Base-by-base conservation (phyloP, 2,329 filamentous ascomycete genomes). In the Penicillium sp. region DNA sequence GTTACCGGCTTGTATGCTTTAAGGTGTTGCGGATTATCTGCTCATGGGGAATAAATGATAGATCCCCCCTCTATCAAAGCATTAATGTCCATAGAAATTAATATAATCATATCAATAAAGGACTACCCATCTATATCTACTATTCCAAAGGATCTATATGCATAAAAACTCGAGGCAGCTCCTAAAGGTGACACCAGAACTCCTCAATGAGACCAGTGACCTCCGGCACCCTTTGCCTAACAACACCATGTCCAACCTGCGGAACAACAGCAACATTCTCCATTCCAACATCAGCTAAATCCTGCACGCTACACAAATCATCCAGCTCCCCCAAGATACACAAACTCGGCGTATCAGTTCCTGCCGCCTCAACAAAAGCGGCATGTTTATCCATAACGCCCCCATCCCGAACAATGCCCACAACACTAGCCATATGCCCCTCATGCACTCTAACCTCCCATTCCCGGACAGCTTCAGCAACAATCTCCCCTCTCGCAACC, bases 381-480 rank as follows among this genome's bases (percentile, higher is more conserved):
- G 57, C 67, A 51, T 78, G 70, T 19, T 65, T 61, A 64, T 79
- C 79, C n/a, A 69, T 26, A 11, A 78, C 71, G 0, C 76, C 76
- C 0, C 76, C 81, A 47, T 84, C 78, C 43, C 80, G 72, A 6
- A 82, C 71, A 0, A 82, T 73, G 0, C 69, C 77, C 19, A 82
- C 72, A 1, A 84, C 78, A 33, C 76, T 79, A 0, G 76, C 76
- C 3, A 60, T 21, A 58, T 84, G 80, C 0, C 81, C 81, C 2
- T 59, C 22, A 60, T 84, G 82, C 7, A 79, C 64, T 10, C 60
- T 66, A 65, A 77, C 72, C 63, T 83, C 71, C 82, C 82, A 84
- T 0, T 75, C 73, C n/a, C 72, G 66, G 1, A 84, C 63, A 0
- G 79, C 80, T 56, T 79, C 73, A 0, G 80, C 76, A 1, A 83